Percentiles rank a stretch among this genome's conserved stretches.
These are phyloP conservation scores for Durio zibethinus DNA, from an alignment of 345 rosid species.

Conservation along the genomic window DNA sequence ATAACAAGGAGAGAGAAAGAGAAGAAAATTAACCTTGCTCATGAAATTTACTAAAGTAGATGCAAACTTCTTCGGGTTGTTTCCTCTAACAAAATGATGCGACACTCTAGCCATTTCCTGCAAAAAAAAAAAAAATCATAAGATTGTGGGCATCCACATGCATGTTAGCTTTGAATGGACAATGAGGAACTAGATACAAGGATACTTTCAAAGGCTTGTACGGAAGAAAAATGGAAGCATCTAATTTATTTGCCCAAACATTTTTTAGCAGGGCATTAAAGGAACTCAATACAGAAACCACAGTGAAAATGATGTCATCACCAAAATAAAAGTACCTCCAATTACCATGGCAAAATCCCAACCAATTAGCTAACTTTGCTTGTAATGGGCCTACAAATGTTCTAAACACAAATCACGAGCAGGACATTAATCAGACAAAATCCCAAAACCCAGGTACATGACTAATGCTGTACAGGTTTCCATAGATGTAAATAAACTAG, in stretches of 20 bases:
- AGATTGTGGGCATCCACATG: background rate
- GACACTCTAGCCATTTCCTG: slow-evolving; percentile 92
- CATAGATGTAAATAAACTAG: slow-evolving; percentile 1
- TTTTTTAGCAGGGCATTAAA: background rate
- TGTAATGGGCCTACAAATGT: background rate
- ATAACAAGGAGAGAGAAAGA: background rate
- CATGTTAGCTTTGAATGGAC: slow-evolving; percentile 6
- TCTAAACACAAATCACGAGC: background rate
- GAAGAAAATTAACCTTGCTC: slow-evolving; percentile 28
- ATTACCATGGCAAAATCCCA: background rate
- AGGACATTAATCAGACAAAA: background rate
- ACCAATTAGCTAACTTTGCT: background rate
- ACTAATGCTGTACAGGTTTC: background rate
- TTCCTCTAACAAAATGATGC: slow-evolving; percentile 82
- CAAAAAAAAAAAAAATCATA: slow-evolving; percentile 18
- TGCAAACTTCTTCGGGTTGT: slow-evolving; percentile 65
- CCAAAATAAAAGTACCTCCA: background rate
- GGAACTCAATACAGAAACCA: background rate
- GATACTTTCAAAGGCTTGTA: background rate
- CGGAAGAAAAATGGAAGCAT: background rate
- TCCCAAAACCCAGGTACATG: background rate
- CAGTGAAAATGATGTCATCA: background rate
- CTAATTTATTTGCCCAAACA: background rate
- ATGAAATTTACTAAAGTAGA: slow-evolving; percentile 69
- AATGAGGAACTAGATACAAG: background rate